Percentiles rank a stretch among this genome's conserved stretches.
These are phyloP conservation scores for Leccinellum rugosiceps DNA, from an alignment of 768 basidiomycete species.

Conservation along the genomic window DNA sequence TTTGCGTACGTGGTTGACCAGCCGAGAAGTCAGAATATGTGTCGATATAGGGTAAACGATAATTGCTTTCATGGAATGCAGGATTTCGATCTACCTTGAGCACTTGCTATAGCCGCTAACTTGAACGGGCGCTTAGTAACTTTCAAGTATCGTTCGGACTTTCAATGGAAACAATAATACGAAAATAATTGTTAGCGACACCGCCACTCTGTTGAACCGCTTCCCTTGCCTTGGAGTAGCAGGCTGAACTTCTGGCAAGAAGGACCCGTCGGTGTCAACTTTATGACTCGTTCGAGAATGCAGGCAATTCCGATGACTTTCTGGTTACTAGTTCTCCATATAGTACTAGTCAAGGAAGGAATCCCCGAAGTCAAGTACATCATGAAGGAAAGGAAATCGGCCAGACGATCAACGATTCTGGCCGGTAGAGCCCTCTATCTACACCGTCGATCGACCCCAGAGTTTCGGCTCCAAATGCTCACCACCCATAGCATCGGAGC, in stretches of 20 bases:
- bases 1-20: background rate
- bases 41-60: no score
- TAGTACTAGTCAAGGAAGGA: no score
- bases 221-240: no score
- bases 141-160: no score
- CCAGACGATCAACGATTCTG: background rate
- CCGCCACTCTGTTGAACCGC: background rate
- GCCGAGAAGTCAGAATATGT: background rate
- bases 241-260: no score
- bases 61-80: background rate
- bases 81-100: background rate
- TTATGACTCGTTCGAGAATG: background rate
- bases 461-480: background rate
- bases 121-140: no score
- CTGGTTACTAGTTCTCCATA: background rate
- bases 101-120: no score
- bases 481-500: background rate
- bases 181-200: background rate
- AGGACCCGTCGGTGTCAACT: no score
- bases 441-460: background rate
- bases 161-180: no score
- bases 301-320: background rate
- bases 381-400: background rate
- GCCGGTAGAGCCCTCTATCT: background rate
- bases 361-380: background rate